phyloP scores from a whole-genome alignment of 2,329 filamentous ascomycete species.

The Boeremia lycopersici region DNA sequence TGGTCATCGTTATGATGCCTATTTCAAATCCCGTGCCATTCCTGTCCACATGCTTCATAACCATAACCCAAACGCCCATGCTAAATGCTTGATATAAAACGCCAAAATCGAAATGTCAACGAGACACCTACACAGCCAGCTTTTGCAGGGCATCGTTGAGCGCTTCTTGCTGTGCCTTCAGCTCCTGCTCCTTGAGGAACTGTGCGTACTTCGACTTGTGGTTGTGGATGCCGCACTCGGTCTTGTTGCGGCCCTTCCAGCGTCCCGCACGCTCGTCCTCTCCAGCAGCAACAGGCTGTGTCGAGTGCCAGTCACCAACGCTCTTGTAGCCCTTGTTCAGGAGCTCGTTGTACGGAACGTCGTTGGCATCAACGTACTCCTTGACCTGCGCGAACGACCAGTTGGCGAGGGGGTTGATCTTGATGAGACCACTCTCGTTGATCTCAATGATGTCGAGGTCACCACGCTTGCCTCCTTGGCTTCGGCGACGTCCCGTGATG shows the following conservation, averaged over 20 bases:
- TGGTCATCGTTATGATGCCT: constrained; percentile 6
- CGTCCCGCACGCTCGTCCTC: constrained; percentile 96
- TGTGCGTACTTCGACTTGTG: constrained; percentile 91
- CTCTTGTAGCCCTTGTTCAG: constrained; percentile 97
- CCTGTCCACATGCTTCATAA: constrained; percentile 17
- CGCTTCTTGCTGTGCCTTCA: constrained; percentile 57
- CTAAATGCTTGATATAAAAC: constrained; percentile 43
- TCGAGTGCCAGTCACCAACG: constrained; percentile 97
- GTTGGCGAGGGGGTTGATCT: constrained; percentile 95
- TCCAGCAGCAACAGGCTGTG: constrained; percentile 81
- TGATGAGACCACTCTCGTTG: constrained; percentile 88
- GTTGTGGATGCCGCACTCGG: constrained; percentile 98
- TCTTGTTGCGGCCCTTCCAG: constrained; percentile 96
- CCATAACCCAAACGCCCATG: constrained; percentile 48
- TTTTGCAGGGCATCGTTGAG: constrained; percentile 41
- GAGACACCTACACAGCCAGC: constrained; percentile 26
- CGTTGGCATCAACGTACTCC: constrained; percentile 81
- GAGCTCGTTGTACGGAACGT: constrained; percentile 92
- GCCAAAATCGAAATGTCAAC: constrained; percentile 26
- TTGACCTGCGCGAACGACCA: constrained; percentile 93
- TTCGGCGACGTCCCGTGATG: constrained; percentile 87
- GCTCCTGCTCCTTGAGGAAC: constrained; percentile 76
- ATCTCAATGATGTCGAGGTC: constrained; percentile 90
- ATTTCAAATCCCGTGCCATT: constrained; percentile 8
- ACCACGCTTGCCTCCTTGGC: constrained; percentile 90